Percentiles rank a stretch among this genome's conserved stretches.
Conservation (phyloP, 2,329 filamentous ascomycete genomes). For the Curvularia lunata region DNA sequence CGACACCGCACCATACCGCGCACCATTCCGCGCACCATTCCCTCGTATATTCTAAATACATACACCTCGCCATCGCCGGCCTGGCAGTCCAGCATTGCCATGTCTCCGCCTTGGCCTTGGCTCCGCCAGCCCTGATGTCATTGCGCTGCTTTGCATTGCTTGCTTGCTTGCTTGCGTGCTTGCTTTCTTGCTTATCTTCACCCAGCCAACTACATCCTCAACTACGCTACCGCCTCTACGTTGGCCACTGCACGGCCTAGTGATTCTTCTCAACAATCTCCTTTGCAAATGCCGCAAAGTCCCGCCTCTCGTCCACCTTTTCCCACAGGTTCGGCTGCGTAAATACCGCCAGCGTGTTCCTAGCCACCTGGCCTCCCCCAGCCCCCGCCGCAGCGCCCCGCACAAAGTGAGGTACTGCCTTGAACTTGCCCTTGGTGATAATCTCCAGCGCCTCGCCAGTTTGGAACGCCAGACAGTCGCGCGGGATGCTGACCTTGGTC, state of each 20-base stretch:
- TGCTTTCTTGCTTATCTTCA: neutral
- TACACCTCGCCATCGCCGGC: neutral
- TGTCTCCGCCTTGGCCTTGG: neutral
- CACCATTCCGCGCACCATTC: neutral
- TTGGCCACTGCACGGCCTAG: slow-evolving; percentile 18
- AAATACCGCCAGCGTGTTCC: slow-evolving; percentile 93
- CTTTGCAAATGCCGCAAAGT: slow-evolving; percentile 77
- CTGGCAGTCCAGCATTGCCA: slow-evolving; percentile 1
- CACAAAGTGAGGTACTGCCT: slow-evolving; percentile 95
- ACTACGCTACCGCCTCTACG: neutral
- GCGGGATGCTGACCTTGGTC: slow-evolving; percentile 90
- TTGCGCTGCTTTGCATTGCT: neutral
- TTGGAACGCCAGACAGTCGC: slow-evolving; percentile 93
- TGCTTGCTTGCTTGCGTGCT: neutral
- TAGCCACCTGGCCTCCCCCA: slow-evolving; percentile 55
- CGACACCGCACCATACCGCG: neutral
- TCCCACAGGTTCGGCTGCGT: slow-evolving; percentile 93
- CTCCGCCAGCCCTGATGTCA: neutral
- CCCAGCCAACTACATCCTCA: neutral
- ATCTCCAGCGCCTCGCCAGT: slow-evolving; percentile 90
- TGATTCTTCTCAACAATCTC: slow-evolving; percentile 57
- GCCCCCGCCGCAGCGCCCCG: slow-evolving; percentile 67
- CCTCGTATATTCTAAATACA: neutral
- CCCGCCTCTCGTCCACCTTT: slow-evolving; percentile 72
- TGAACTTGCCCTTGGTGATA: slow-evolving; percentile 90